Percentiles rank a stretch among this genome's conserved stretches.
These are phyloP conservation scores for Heimioporus punctisporus DNA, from an alignment of 1,284 basidiomycete genomes.

Conservation along the genomic window DNA sequence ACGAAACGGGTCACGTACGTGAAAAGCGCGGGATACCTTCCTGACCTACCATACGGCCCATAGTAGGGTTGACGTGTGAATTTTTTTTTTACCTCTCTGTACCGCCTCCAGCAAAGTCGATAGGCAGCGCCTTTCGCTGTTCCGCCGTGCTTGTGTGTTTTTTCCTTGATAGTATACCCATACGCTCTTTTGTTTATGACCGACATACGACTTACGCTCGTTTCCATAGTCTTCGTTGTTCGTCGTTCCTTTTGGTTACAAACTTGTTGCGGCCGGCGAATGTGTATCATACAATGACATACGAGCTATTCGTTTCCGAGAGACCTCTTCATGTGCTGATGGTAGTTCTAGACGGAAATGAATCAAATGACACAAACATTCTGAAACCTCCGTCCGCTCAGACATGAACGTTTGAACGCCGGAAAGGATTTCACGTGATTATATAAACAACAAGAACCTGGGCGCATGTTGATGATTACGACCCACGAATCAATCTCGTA, in stretches of 20 bases:
- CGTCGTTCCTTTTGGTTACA: conserved; percentile 22
- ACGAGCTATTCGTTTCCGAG: not conserved
- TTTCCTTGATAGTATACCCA: conserved; percentile 24
- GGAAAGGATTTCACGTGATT: too few relatives aligned
- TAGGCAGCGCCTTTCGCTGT: conserved; percentile 23
- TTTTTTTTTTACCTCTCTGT: conserved; percentile 10
- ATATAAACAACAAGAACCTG: too few relatives aligned
- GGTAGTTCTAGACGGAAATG: too few relatives aligned
- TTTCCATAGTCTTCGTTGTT: conserved; percentile 15
- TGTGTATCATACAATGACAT: not conserved
- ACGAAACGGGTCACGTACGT: conserved; percentile 32
- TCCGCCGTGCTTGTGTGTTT: conserved; percentile 18
- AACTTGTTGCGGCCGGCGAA: not conserved
- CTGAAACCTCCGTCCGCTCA: too few relatives aligned
- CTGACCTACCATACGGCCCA: conserved; percentile 23
- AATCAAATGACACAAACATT: too few relatives aligned
- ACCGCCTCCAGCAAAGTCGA: conserved; percentile 13
- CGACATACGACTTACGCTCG: conserved; percentile 18
- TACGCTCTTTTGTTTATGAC: conserved; percentile 16
- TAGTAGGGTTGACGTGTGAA: not conserved
- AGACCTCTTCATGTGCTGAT: too few relatives aligned
- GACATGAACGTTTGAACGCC: too few relatives aligned
- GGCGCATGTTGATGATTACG: too few relatives aligned
- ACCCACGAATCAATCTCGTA: not conserved
- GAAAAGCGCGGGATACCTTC: conserved; percentile 30